Conservation (phyloP, 495 filamentous ascomycete genomes). For the Daldinia loculata region DNA sequence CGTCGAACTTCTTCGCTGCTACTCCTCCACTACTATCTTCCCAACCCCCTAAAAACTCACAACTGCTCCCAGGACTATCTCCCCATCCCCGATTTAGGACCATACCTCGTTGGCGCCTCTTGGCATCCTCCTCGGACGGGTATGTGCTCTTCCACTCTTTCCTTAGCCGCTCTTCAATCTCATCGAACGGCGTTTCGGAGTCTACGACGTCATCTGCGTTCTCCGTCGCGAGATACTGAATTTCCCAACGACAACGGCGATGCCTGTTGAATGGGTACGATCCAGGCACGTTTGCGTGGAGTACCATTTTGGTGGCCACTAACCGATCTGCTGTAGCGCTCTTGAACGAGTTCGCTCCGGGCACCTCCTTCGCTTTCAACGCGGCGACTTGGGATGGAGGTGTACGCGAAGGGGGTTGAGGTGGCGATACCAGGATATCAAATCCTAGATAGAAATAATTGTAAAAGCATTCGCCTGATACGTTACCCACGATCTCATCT, state of each 20-base stretch:
- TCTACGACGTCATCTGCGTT: conserved; percentile 53
- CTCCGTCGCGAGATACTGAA: conserved; percentile 63
- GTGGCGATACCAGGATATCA: conserved; percentile 88
- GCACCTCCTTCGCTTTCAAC: conserved; percentile 30
- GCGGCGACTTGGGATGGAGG: conserved; percentile 64
- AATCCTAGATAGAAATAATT: conserved; percentile 97
- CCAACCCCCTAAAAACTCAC: conserved; percentile 89
- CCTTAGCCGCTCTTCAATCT: conserved; percentile 70
- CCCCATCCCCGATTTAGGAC: conserved; percentile 89
- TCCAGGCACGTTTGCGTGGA: conserved; percentile 94
- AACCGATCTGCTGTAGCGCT: conserved; percentile 62
- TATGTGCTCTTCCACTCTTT: conserved; percentile 77
- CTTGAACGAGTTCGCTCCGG: conserved; percentile 45
- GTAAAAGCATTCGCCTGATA: conserved; percentile 83
- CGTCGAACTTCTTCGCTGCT: conserved; percentile 55
- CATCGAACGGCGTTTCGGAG: conserved; percentile 81
- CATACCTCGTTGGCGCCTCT: conserved; percentile 77
- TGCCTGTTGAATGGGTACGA: conserved; percentile 97
- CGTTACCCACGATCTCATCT: conserved; percentile 56
- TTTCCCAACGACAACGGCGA: conserved; percentile 86
- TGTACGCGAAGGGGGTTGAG: conserved; percentile 65
- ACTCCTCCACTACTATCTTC: conserved; percentile 69
- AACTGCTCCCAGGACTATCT: conserved; percentile 89
- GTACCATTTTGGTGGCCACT: conserved; percentile 86
- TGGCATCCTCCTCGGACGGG: conserved; percentile 66